Percentiles rank a stretch among this genome's conserved stretches.
phyloP scores from a whole-genome alignment of 2,329 filamentous ascomycete species.

The Nigrospora osmanthi region DNA sequence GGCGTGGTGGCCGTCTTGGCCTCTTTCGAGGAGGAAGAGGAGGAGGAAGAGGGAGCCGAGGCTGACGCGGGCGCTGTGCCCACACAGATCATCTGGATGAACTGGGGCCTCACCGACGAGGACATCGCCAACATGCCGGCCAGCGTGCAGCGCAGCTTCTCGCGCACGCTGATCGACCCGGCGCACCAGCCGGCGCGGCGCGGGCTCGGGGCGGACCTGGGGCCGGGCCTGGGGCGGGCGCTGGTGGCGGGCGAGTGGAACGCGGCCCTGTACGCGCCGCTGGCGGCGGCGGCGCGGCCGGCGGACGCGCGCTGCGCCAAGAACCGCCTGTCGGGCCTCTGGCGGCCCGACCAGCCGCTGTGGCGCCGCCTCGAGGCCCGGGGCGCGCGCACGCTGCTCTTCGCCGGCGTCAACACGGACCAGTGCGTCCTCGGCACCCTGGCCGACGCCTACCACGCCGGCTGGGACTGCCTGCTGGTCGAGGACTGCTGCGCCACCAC shows the following conservation, averaged over 20 bases:
- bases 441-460: constrained; percentile 45
- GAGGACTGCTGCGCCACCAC: constrained; percentile 45
- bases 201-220: constrained; percentile 40
- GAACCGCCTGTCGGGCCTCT: constrained; percentile 51
- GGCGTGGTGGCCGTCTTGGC: background rate
- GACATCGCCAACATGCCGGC: constrained; percentile 44
- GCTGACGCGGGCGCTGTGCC: background rate
- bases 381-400: constrained; percentile 41
- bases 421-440: constrained; percentile 52
- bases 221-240: constrained; percentile 30
- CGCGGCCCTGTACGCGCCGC: constrained; percentile 37
- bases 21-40: background rate
- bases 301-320: constrained; percentile 46
- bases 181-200: constrained; percentile 9
- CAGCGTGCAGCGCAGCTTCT: constrained; percentile 38
- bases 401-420: constrained; percentile 54
- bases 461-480: constrained; percentile 47
- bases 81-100: constrained; percentile 39
- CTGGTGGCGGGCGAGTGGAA: constrained; percentile 51
- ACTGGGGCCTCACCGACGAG: constrained; percentile 48
- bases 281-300: constrained; percentile 28
- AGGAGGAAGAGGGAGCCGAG: background rate
- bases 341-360: constrained; percentile 34
- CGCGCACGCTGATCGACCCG: constrained; percentile 23
- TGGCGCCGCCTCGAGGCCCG: constrained; percentile 28